A percentile compares a stretch with the other conserved stretches of the same genome.
These are phyloP conservation scores for Scheffersomyces quercinus DNA, from an alignment of 1,139 yeast species.

Conservation along the genomic window DNA sequence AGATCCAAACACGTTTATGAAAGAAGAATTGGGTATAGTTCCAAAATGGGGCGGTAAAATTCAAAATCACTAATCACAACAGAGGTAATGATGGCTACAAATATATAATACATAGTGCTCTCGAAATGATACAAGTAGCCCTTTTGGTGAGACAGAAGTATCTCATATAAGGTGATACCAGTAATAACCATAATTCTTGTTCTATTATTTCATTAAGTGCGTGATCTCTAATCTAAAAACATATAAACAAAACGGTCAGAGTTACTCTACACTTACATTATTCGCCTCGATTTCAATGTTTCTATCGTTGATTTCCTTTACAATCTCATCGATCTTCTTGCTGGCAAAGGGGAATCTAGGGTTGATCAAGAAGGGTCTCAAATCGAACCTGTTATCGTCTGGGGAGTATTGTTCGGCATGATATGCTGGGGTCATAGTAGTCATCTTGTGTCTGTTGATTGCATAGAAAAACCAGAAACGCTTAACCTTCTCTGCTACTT, in stretches of 20 bases:
- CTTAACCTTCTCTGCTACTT: conserved; percentile 90
- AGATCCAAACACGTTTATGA: conserved; percentile 35
- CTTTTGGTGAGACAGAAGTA: not conserved
- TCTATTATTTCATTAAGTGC: too few relatives aligned
- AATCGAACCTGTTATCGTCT: conserved; percentile 93
- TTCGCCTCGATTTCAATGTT: conserved; percentile 24
- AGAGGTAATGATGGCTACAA: not conserved
- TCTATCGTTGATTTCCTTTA: conserved; percentile 48
- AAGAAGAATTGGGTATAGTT: conserved; percentile 39
- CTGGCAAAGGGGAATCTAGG: conserved; percentile 93
- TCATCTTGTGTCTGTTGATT: conserved; percentile 93
- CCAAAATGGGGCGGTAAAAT: conserved; percentile 58
- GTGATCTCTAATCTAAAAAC: too few relatives aligned
- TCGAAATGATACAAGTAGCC: not conserved
- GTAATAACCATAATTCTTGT: too few relatives aligned
- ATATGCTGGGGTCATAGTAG: conserved; percentile 92
- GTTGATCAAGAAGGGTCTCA: conserved; percentile 88
- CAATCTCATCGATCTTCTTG: conserved; percentile 79
- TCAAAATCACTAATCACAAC: conserved; percentile 16
- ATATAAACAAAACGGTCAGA: too few relatives aligned
- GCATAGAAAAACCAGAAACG: conserved; percentile 91
- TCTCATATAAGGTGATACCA: not conserved
- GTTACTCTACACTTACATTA: conserved; percentile 14
- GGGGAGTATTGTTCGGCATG: conserved; percentile 98
- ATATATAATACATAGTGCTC: not conserved